These are phyloP conservation scores for Chrysoporthe deuterocubensis DNA, from an alignment of 2,329 filamentous ascomycete species.

Conservation along the genomic window DNA sequence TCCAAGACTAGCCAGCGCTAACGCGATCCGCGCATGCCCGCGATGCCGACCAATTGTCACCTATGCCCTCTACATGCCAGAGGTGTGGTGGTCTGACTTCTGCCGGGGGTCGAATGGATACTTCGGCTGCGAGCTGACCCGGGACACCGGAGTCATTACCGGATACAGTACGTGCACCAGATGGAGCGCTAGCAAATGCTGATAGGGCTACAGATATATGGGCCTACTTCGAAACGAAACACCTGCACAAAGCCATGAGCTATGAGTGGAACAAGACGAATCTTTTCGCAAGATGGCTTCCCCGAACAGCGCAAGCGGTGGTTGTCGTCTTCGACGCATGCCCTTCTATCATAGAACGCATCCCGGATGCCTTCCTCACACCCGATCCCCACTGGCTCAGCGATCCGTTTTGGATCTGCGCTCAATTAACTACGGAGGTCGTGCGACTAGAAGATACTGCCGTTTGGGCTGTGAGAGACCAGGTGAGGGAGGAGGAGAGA, in stretches of 20 bases:
- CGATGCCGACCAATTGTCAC: constrained; percentile 29
- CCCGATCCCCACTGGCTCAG: background rate
- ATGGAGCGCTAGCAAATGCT: constrained; percentile 32
- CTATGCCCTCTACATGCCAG: constrained; percentile 36
- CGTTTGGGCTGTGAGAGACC: constrained; percentile 45
- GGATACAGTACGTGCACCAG: constrained; percentile 6
- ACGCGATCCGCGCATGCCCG: background rate
- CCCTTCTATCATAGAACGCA: no score
- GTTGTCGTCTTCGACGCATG: background rate
- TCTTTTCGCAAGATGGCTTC: background rate
- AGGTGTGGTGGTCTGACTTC: constrained; percentile 43
- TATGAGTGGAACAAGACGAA: background rate
- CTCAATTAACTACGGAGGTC: constrained; percentile 34
- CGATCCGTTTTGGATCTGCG: constrained; percentile 43
- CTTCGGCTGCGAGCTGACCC: constrained; percentile 39
- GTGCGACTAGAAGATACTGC: constrained; percentile 39
- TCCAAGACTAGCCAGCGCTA: no score
- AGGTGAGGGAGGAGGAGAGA: constrained; percentile 40
- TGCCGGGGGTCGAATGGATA: constrained; percentile 44
- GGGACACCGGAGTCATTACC: constrained; percentile 16
- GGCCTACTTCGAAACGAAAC: background rate
- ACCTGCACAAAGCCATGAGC: background rate
- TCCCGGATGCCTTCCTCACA: background rate
- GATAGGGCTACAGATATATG: background rate
- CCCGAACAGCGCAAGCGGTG: background rate